Base-by-base conservation (phyloP, 169 alveolate genomes). In the Toxoplasma gondii region DNA sequence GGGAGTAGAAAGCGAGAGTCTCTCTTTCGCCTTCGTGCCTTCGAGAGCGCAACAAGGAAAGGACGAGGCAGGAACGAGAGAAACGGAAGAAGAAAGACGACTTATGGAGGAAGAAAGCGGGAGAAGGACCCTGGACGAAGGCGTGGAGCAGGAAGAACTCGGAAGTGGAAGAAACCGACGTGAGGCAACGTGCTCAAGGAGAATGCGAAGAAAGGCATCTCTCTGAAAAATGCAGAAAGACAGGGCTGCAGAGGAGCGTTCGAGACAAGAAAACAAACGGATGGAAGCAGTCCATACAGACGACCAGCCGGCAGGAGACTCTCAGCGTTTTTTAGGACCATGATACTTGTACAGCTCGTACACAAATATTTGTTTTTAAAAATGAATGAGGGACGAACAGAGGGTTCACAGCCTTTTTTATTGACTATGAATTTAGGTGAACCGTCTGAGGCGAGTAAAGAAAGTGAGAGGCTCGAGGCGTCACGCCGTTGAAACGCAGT, bases 131-230 rank as follows among this genome's bases (percentile, higher is more conserved):
- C 39, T 41, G 22, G 39, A n/a, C 45, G 45, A 19, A 78, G 29
- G 24, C n/a, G n/a, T n/a, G 45, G 22, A 78, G 86, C 10, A n/a
- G 86, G 45, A 41, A 10, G 45, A 78, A n/a, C 19, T 17, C 34
- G 82, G 10, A 4, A 2, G 22, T 1, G 86, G n/a, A 27, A 38
- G 45, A 78, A 78, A 78, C 12, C 86, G 86, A 4, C 86, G 39
- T 9, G 86, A 9, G 29, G 86, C 86, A n/a, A 78, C 86, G 44
- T 78, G 86, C 39, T 78, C 86, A 36, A 78, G 39, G 29, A 78
- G 86, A 9, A 78, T 41, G 45, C 86, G 86, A 2, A 78, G 86
- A 31, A 78, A 78, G 4, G 49, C 49, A 45, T 78, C 86, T 9
- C 86, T 9, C 86, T 78, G 45, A 36, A 27, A 19, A 19, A 78